Evolutionary conservation across 2,329 filamentous ascomycete genomes (phyloP), one percentile per base, ranked within the genome.

Genomic region (Zymoseptoria crescenta): DNA sequence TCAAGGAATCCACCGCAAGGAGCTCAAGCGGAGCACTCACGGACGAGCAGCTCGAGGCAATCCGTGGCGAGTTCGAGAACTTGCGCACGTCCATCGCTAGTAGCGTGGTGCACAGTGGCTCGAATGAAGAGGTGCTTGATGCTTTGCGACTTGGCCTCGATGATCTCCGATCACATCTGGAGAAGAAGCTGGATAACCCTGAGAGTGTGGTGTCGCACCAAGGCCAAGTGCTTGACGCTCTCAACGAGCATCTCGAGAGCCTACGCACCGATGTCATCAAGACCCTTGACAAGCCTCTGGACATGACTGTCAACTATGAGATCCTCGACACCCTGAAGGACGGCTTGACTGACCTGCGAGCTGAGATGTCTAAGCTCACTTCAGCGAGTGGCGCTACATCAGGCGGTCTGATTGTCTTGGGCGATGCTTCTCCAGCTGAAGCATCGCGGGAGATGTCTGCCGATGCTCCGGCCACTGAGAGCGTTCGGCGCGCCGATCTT

Each of bases 281-380:
- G 69, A 81, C 94, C 16, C 80, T 85, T 21, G 86, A 93, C 70
- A 94, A 91, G 75, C 89, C 91, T 4, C 78, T 84, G 0, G 91
- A 96, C 67, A 81, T 93, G 73, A 92, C 88, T 0, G 86, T 90
- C 59, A 93, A 89, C 60, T 89, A 96, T 64, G 91, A 96, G 74
- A 92, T 96, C 56, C 80, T 96, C 0, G 89, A 96, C 60, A 90
- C 89, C 0, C 80, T 97, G 58, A 95, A 88, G 71, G 82, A 86
- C n/a, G 92, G 91, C 0, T 78, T 97, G 8, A 85, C 88, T 50
- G 82, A 81, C 48, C 81, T 97, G 16, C 86, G 86, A 56, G 81
- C 83, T 1, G 92, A 96, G 54, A 89, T 96, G 64, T 88, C 91
- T 58, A 80, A 81, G 20, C 79, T 96, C 48, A 88, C 88, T n/a